Evolutionary conservation across 305 asterid genomes (phyloP), one percentile per base, ranked within the genome.

Genomic region (Plantago coronopus): DNA sequence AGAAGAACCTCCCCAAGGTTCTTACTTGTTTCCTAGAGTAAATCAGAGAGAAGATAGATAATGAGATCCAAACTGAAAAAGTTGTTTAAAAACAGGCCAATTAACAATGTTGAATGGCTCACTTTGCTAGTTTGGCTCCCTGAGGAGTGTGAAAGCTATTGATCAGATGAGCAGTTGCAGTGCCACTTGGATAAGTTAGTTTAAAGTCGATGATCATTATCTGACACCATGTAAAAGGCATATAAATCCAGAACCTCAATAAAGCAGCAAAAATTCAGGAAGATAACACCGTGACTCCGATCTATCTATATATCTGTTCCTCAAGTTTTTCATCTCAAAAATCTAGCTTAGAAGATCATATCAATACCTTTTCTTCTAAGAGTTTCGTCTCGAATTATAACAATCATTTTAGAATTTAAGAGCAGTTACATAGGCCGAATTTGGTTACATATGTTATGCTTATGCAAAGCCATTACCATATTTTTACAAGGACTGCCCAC

Each of bases 111-210:
- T 17, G 0, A 46, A 22, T 8, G 38, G 58, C 88, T 84, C 64
- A 91, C 98, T 81, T 88, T 16, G 97, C 97, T 61, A 83, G 82
- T 82, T 89, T 83, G 72, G 97, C 98, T 62, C 98, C 98, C 49
- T 71, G 81, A 57, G 97, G 96, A 61, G 98, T 91, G 61, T 91
- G 98, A 72, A 91, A 91, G 80, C 98, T 86, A 63, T 91, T 91
- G 85, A 91, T 89, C 46, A 91, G 81, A 73, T 86, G 83, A 74
- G 96, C 97, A 53, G 98, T 91, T 38, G 97, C 98, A 16, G 97
- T 86, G 57, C 98, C 98, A 71, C 98, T 91, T 31, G 98, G 98
- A 69, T 89, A 91, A 22, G 61, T 91, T 67, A 91, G 78, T 68
- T 76, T 88, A 75, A 91, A 91, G 82, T 91, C 95, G 14, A 91